Percentiles rank a stretch among this genome's conserved stretches.
Evolutionary conservation across 2,329 filamentous ascomycete genomes (phyloP).

Genomic region (Aureobasidium pullulans): DNA sequence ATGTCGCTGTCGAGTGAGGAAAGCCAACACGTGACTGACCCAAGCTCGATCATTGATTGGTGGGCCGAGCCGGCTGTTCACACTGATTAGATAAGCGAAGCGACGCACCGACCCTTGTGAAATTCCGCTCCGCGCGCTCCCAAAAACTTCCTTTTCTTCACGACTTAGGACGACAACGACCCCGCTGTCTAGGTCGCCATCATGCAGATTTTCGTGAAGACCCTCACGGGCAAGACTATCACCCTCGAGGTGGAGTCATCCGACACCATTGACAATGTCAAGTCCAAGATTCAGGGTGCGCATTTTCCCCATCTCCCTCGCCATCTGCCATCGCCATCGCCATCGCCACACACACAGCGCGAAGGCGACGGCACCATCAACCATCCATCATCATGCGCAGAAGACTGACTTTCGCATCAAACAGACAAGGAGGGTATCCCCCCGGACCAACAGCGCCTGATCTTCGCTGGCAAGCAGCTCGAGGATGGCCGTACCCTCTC

Average conservation of each 20-base stretch:
- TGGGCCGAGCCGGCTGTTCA: background rate
- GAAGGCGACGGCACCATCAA: no score
- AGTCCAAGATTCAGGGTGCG: constrained; percentile 81
- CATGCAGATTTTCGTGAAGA: constrained; percentile 71
- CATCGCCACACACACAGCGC: background rate
- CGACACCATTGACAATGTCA: constrained; percentile 99
- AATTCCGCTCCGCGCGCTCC: background rate
- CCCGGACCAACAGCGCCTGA: constrained; percentile 97
- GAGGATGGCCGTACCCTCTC: constrained; percentile 98
- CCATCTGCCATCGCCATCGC: constrained; percentile 10
- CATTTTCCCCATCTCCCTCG: background rate
- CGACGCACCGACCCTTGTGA: background rate
- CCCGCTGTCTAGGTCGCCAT: constrained; percentile 15
- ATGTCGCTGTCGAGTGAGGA: background rate
- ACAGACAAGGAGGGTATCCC: constrained; percentile 99
- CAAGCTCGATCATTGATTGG: background rate
- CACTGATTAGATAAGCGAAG: background rate
- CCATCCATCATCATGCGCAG: background rate
- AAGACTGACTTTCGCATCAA: constrained; percentile 27
- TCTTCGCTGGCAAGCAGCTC: constrained; percentile 99
- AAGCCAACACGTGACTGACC: background rate
- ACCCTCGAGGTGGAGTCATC: constrained; percentile 99
- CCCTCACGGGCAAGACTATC: constrained; percentile 99
- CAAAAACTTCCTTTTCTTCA: constrained; percentile 10
- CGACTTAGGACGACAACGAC: constrained; percentile 17